Evolutionary conservation across 768 basidiomycete genomes (phyloP), one percentile per base, ranked within the genome.

Genomic region (Xerocomus brunneocitrinus): DNA sequence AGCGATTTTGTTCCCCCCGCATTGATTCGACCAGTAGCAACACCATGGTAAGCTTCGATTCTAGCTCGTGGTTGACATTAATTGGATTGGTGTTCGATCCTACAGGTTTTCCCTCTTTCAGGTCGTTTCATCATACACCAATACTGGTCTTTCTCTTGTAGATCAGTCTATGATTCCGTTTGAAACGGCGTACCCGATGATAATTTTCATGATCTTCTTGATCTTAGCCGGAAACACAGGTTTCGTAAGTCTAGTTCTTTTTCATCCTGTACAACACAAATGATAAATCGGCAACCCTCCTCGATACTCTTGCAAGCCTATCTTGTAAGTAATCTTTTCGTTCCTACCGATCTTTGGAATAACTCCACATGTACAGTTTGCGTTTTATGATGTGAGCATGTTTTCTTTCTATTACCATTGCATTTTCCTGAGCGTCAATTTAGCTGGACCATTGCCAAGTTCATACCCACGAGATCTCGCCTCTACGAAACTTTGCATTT

Each of bases 81-180:
- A 51, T 44, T 6, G 16, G 47, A n/a, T 10, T 7, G 16, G 9
- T 16, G 24, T 59, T 45, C 12, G 31, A 10, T 12, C 8, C 24
- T 24, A 25, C 47, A 92, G 91, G 91, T 95, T 89, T 64, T 81
- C 93, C 0, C 67, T 82, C 8, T 98, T 92, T 63, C 91, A 95
- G 66, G 79, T 85, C 24, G 79, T 89, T 25, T 94, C 94, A 0
- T 79, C 92, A 1, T 97, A 90, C 66, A 90, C 88, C 28, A 97
- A 97, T 62, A 85, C 89, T 1, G 95, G 95, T 24, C 83, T 82
- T 70, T 93, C 91, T 13, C 77, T 95, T 6, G 85, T 86, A 13
- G 95, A 99, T 68, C 76, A 81, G 56, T 95, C 91, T 12, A 91
- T 99, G 92, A 49, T 95, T 3, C 94, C 93, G 0, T 98, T 97